These are phyloP conservation scores for Rhodotorula mucilaginosa DNA, from an alignment of 1,284 basidiomycete species.

Conservation along the genomic window DNA sequence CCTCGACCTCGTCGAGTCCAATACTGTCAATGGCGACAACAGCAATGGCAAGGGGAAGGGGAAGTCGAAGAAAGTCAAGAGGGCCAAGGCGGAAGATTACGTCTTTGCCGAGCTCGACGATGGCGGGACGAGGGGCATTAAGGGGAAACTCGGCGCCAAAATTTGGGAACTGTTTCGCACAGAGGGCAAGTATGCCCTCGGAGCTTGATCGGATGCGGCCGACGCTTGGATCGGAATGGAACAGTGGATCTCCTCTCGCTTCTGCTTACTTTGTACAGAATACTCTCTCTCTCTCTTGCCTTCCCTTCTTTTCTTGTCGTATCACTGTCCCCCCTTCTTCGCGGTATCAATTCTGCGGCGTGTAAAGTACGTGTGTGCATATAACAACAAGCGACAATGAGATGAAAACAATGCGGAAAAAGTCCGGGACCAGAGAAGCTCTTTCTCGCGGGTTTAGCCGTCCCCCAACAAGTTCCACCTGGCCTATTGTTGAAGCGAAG, in stretches of 20 bases:
- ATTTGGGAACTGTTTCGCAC: conserved; percentile 31
- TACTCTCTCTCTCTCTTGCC: background rate
- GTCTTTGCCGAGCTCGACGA: conserved; percentile 23
- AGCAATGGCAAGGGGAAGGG: background rate
- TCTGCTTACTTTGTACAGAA: background rate
- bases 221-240: background rate
- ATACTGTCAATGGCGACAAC: background rate
- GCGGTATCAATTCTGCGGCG: background rate
- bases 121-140: conserved; percentile 26
- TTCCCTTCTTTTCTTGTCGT: background rate
- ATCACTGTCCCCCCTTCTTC: background rate
- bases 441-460: background rate
- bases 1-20: conserved; percentile 1
- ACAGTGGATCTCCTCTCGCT: too few relatives aligned
- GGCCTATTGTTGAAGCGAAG: background rate
- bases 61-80: conserved; percentile 13
- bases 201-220: background rate
- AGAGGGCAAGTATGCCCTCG: conserved; percentile 10
- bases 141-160: conserved; percentile 27
- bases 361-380: background rate
- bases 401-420: background rate
- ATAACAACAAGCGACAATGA: background rate
- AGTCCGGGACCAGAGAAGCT: background rate
- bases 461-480: conserved; percentile 30
- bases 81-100: conserved; percentile 29